Evolutionary conservation across 176 grass and related monocot genomes (phyloP).

Genomic region (Puccinellia tenuiflora): DNA sequence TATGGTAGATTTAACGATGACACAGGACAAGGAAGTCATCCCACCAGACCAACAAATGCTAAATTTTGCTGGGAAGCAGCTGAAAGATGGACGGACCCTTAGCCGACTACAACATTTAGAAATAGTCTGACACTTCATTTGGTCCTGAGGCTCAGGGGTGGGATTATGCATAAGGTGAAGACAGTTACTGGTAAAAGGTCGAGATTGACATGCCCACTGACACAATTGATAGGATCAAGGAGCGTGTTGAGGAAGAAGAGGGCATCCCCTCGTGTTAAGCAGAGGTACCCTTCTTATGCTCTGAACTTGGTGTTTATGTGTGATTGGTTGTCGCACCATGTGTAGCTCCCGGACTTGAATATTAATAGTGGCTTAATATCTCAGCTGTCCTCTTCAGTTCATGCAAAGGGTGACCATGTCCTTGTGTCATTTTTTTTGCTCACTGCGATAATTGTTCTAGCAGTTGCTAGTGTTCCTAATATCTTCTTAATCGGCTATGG

Average conservation of each 20-base stretch:
- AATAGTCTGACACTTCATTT: slow-evolving; percentile 49
- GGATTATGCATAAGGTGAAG: slow-evolving; percentile 53
- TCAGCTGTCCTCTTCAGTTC: background rate
- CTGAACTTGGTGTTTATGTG: background rate
- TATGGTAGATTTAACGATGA: background rate
- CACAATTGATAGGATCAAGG: slow-evolving; percentile 48
- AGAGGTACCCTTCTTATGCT: slow-evolving; percentile 27
- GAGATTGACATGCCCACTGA: slow-evolving; percentile 44
- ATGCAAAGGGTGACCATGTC: background rate
- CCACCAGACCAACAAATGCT: slow-evolving; percentile 40
- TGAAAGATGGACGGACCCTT: slow-evolving; percentile 43
- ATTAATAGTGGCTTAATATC: background rate
- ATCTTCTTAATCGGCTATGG: background rate
- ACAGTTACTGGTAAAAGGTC: slow-evolving; percentile 48
- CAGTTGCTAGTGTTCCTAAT: background rate
- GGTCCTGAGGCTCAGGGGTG: slow-evolving; percentile 43
- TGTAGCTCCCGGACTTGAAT: background rate
- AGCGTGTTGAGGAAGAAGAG: slow-evolving; percentile 49
- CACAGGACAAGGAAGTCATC: slow-evolving; percentile 33
- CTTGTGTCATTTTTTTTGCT: background rate
- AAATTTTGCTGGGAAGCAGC: slow-evolving; percentile 48
- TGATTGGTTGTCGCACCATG: background rate
- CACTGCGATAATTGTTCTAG: background rate
- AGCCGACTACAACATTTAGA: slow-evolving; percentile 52
- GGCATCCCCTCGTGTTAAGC: slow-evolving; percentile 50